These are phyloP conservation scores for Coemansia sp. DNA, from an alignment of 192 early-diverging fungal species.

Conservation along the genomic window DNA sequence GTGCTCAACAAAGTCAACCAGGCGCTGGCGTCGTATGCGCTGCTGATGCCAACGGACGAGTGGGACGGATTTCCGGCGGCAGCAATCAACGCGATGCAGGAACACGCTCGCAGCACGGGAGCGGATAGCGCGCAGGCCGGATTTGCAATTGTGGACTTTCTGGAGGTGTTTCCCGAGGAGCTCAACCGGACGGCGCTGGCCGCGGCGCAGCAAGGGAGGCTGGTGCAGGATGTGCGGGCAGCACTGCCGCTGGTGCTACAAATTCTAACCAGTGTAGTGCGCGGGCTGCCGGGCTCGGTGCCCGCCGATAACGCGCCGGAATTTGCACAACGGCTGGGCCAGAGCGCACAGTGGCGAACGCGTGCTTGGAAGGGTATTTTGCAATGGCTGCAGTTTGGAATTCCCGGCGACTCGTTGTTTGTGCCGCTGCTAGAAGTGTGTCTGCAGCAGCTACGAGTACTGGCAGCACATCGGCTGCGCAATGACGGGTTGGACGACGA, in stretches of 20 bases:
- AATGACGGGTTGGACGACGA: slow-evolving; percentile 9
- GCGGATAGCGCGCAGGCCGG: slow-evolving; percentile 4
- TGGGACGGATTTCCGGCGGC: slow-evolving; percentile 28
- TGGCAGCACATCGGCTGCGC: slow-evolving; percentile 18
- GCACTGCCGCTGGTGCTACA: slow-evolving; percentile 25
- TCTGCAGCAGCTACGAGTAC: slow-evolving; percentile 22
- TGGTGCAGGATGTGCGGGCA: slow-evolving; percentile 26
- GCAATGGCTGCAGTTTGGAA: slow-evolving; percentile 47
- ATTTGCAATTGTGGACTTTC: slow-evolving; percentile 26
- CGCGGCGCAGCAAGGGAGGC: slow-evolving; percentile 8
- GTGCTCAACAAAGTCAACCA: slow-evolving; percentile 41
- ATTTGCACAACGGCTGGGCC: slow-evolving; percentile 13
- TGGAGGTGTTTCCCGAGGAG: slow-evolving; percentile 44
- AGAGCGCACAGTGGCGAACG: slow-evolving; percentile 16
- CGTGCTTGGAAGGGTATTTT: slow-evolving; percentile 40
- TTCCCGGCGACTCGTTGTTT: slow-evolving; percentile 24
- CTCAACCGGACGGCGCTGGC: slow-evolving; percentile 26
- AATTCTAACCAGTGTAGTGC: slow-evolving; percentile 23
- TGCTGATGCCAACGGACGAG: slow-evolving; percentile 20
- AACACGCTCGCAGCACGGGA: slow-evolving; percentile 12
- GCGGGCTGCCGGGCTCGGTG: slow-evolving; percentile 11
- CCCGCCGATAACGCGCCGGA: neutral
- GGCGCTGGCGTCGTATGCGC: slow-evolving; percentile 32
- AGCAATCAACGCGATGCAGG: slow-evolving; percentile 15
- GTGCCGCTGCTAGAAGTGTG: slow-evolving; percentile 33